Percentiles rank a stretch among this genome's conserved stretches.
phyloP scores from a whole-genome alignment of 108 stramenopile genomes.

The Nannochloropsis salina region DNA sequence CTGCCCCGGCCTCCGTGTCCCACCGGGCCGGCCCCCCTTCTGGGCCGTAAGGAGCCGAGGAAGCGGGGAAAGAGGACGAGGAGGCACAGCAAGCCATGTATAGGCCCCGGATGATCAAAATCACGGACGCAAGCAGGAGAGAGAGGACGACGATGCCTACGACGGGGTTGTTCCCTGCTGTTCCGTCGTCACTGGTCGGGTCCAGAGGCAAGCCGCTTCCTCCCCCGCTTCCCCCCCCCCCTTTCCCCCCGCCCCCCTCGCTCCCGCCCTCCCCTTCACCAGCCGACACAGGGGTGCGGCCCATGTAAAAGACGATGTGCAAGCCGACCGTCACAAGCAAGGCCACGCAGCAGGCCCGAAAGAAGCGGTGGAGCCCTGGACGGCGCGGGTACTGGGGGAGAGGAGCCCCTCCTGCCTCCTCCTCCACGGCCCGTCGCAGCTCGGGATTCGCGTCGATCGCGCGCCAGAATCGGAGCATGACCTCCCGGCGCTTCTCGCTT shows the following conservation, averaged over 20 bases:
- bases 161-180: neutral
- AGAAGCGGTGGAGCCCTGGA: conserved; percentile 1
- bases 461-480: conserved; percentile 7
- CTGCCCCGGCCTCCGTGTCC: neutral
- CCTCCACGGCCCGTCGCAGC: neutral
- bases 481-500: neutral
- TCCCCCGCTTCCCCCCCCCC: neutral
- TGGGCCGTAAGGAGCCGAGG: neutral
- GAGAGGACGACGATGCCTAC: neutral
- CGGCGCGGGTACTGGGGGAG: neutral
- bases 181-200: neutral
- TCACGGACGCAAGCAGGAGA: neutral
- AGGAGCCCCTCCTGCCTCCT: neutral
- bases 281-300: neutral
- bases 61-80: neutral
- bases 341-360: neutral
- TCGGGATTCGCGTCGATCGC: neutral
- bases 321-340: neutral
- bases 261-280: neutral
- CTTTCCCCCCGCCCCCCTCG: neutral
- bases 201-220: neutral
- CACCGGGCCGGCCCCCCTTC: neutral
- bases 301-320: neutral
- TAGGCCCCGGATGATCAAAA: neutral
- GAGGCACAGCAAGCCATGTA: neutral